Percentiles rank a stretch among this genome's conserved stretches.
Conservation (phyloP, 2,329 filamentous ascomycete genomes). For the Beauveria pseudobassiana region DNA sequence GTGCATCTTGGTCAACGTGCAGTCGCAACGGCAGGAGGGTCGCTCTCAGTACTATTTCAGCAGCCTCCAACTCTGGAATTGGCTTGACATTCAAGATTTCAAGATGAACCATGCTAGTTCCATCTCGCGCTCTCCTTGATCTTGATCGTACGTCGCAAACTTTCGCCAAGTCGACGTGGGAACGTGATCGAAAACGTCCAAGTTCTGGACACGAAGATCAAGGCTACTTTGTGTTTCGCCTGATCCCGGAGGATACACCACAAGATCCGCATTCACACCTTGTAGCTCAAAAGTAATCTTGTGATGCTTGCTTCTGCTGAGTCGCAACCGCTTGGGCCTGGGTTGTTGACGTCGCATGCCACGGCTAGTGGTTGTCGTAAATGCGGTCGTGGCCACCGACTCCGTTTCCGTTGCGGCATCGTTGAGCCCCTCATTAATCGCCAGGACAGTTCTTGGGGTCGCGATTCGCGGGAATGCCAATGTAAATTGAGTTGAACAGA, state of each 20-base stretch:
- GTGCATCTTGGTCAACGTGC: conserved; percentile 93
- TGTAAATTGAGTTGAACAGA: conserved; percentile 98
- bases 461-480: conserved; percentile 78
- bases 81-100: conserved; percentile 86
- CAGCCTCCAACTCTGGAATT: conserved; percentile 72
- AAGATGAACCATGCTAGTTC: conserved; percentile 81
- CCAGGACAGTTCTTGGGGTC: conserved; percentile 75
- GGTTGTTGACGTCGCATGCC: conserved; percentile 34
- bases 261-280: conserved; percentile 73
- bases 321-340: conserved; percentile 56
- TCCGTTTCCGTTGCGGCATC: conserved; percentile 84
- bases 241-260: conserved; percentile 67
- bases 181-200: conserved; percentile 91
- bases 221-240: conserved; percentile 84
- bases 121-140: conserved; percentile 78
- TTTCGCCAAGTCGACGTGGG: conserved; percentile 97
- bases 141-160: conserved; percentile 88
- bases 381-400: conserved; percentile 72
- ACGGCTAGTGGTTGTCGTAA: conserved; percentile 50
- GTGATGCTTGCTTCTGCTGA: conserved; percentile 80
- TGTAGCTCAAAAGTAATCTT: conserved; percentile 93
- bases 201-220: conserved; percentile 70
- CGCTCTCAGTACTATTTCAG: conserved; percentile 77
- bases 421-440: conserved; percentile 83
- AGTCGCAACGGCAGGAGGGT: conserved; percentile 77